Conservation (phyloP, 805 yeast species). For the Candida stauntonica region DNA sequence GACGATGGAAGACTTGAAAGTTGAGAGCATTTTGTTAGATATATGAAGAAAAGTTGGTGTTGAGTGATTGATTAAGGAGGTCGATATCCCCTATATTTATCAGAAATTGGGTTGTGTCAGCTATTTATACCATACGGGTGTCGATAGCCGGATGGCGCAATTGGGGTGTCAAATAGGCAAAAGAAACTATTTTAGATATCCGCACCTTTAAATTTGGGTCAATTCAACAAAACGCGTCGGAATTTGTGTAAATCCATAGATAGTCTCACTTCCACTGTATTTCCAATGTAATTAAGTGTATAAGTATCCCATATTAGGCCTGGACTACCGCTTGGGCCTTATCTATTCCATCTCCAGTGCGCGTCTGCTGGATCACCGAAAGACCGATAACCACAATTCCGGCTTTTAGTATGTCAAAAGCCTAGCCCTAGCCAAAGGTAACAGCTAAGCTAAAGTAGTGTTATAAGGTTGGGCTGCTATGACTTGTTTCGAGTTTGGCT, state of each 20-base stretch:
- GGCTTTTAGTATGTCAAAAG: too few species aligned
- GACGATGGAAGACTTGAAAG: conserved; percentile 15
- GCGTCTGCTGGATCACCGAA: too few species aligned
- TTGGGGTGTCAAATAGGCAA: conserved; percentile 2
- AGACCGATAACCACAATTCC: too few species aligned
- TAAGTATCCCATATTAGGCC: too few species aligned
- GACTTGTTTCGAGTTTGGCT: too few species aligned
- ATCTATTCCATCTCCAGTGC: not conserved
- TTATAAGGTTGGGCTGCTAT: too few species aligned
- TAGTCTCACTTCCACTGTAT: not conserved
- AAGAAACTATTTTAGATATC: not conserved
- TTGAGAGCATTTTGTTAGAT: conserved; percentile 14
- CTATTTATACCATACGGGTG: conserved; percentile 3
- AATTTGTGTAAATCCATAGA: not conserved
- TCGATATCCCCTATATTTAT: too few species aligned
- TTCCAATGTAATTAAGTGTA: too few species aligned
- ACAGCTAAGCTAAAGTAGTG: too few species aligned
- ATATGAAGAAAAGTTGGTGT: not conserved
- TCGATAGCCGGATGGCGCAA: conserved; percentile 2
- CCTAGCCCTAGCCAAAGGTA: too few species aligned
- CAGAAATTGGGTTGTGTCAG: not conserved
- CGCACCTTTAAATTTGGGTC: not conserved
- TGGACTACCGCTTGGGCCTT: not conserved
- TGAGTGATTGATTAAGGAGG: too few species aligned
- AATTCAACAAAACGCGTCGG: conserved; percentile 1